Percentiles rank a stretch among this genome's conserved stretches.
Conservation (phyloP, 2,329 filamentous ascomycete genomes). For the Beauveria sp. region DNA sequence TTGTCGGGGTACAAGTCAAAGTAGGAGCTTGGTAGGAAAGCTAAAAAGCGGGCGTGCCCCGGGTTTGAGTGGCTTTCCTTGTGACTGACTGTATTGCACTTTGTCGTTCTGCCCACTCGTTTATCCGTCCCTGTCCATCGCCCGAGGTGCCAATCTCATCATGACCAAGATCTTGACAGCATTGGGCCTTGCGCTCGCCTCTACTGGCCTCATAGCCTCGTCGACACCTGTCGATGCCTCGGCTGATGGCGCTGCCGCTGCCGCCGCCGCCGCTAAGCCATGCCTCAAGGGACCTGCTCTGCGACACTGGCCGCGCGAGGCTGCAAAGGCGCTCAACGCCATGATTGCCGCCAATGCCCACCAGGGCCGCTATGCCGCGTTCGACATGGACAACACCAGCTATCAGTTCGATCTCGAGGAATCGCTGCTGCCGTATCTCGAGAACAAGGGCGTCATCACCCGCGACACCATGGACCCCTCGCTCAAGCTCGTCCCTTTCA, state of each 20-base stretch:
- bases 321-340: constrained; percentile 26
- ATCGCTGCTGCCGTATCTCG: constrained; percentile 35
- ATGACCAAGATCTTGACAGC: constrained; percentile 9
- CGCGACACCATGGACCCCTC: constrained; percentile 32
- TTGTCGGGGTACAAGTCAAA: too few species aligned
- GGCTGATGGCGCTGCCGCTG: neutral
- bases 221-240: neutral
- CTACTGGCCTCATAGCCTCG: neutral
- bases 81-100: too few species aligned
- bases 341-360: constrained; percentile 33
- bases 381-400: constrained; percentile 40
- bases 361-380: constrained; percentile 30
- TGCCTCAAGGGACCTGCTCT: constrained; percentile 15
- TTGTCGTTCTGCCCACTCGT: neutral
- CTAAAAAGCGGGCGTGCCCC: constrained; percentile 2
- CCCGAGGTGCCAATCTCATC: neutral
- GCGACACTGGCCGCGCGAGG: constrained; percentile 29
- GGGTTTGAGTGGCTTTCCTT: neutral
- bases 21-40: neutral
- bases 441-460: constrained; percentile 32
- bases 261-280: neutral
- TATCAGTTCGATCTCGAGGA: constrained; percentile 36
- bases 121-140: neutral
- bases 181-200: constrained; percentile 6
- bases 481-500: constrained; percentile 34